Percentiles rank a stretch among this genome's conserved stretches.
These are phyloP conservation scores for Eimeria zaria DNA, from an alignment of 169 alveolate species.

Conservation along the genomic window DNA sequence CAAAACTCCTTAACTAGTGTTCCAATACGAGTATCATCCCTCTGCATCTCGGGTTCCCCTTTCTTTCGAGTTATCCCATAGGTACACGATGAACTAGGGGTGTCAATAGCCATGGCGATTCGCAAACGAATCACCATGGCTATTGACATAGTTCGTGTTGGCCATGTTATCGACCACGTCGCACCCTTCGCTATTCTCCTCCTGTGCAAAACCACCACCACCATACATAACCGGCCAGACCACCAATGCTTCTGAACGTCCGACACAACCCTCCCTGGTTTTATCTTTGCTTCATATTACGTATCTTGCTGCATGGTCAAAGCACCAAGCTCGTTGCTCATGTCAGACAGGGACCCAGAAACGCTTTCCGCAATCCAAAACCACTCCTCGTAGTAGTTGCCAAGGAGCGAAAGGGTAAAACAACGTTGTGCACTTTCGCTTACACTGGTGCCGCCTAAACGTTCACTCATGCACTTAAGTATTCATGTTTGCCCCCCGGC, in stretches of 20 bases:
- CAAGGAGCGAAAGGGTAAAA: background rate
- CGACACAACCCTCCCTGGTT: background rate
- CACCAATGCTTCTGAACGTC: background rate
- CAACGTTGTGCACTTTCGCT: background rate
- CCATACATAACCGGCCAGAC: background rate
- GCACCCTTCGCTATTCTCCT: background rate
- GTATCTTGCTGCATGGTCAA: background rate
- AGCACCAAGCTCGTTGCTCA: background rate
- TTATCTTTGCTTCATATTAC: background rate
- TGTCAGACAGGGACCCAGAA: background rate
- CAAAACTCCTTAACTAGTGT: too few relatives aligned
- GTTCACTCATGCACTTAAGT: background rate
- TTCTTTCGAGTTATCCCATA: too few relatives aligned
- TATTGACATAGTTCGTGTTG: background rate
- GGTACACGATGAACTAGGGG: too few relatives aligned
- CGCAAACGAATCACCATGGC: too few relatives aligned
- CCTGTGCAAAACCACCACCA: background rate
- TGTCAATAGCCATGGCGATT: too few relatives aligned
- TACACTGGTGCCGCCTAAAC: background rate
- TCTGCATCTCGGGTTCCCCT: too few relatives aligned
- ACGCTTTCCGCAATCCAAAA: background rate
- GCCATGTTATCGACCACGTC: background rate
- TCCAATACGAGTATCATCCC: too few relatives aligned
- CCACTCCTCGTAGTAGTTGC: background rate
- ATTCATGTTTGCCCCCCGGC: background rate